These are phyloP conservation scores for Cercospora sp. DNA, from an alignment of 2,329 filamentous ascomycete species.

Conservation along the genomic window DNA sequence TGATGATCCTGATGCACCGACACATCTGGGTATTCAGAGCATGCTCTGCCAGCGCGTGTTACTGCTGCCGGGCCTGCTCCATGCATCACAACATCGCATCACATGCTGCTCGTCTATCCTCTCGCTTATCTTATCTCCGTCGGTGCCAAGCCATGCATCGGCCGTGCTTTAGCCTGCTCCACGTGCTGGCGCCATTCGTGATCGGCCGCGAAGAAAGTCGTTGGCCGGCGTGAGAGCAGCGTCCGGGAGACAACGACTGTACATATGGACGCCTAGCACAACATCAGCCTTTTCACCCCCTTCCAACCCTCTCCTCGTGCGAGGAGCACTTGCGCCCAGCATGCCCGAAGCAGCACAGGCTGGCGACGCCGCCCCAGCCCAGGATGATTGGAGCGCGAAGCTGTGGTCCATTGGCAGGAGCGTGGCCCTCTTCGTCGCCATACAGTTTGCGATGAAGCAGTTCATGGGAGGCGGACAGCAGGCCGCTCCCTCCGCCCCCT, in stretches of 20 bases:
- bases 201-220: background rate
- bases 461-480: slow-evolving; percentile 49
- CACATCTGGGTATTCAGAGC: background rate
- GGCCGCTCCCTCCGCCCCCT: slow-evolving; percentile 22
- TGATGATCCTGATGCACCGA: background rate
- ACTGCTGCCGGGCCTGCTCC: background rate
- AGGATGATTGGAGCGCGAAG: slow-evolving; percentile 31
- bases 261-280: slow-evolving; percentile 9
- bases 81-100: background rate
- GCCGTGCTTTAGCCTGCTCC: background rate
- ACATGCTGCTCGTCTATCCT: background rate
- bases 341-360: slow-evolving; percentile 17
- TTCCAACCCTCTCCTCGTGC: background rate
- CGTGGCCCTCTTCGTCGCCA: slow-evolving; percentile 60
- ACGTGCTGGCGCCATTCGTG: slow-evolving; percentile 15
- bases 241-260: background rate
- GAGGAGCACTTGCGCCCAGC: background rate
- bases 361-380: slow-evolving; percentile 2
- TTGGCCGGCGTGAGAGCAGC: background rate
- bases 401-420: slow-evolving; percentile 51
- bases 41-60: background rate
- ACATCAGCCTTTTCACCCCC: background rate
- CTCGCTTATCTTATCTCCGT: slow-evolving; percentile 9
- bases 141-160: background rate
- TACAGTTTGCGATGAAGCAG: slow-evolving; percentile 59